Base-by-base conservation (phyloP, 2,329 filamentous ascomycete genomes). In the Thielaviopsis euricoi region DNA sequence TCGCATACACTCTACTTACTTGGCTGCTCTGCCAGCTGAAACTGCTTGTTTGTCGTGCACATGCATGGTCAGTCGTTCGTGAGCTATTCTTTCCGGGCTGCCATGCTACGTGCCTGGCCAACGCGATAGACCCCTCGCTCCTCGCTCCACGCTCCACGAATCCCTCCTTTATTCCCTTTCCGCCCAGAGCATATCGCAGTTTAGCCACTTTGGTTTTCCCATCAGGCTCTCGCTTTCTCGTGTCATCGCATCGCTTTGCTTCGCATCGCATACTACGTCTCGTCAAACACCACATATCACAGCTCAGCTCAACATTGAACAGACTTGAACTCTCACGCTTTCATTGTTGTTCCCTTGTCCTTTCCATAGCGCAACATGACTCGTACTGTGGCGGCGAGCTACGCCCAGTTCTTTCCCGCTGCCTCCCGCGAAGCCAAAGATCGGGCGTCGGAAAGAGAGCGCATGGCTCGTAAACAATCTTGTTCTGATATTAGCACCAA, bases 351-450 rank as follows among this genome's bases (percentile, higher is more conserved):
- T 19, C 53, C 21, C 22, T 25, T 40, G 48, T 40, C 29, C 25
- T n/a, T 26, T 51, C 12, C 19, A 56, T 43, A 66, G 65, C 65
- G 72, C 76, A 83, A 74, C 74, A 87, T 87, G 85, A 87, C 87
- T 82, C 87, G 86, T 76, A 81, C 84, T 67, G 77, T 79, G 62
- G 76, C 76, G 71, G 84, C 85, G 75, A 83, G 84, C 74, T 90
- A 89, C 78, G 86, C 85, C 73, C 83, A 89, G 74, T 93, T 89
- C 78, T 90, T 89, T 72, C 86, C 86, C 65, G 82, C 85, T 69
- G 87, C 86, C 67, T 86, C 87, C 64, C 80, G 81, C 65, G 82
- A 81, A 60, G 75, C 77, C 58, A 75, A 75, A 69, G 76, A 80
- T 67, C 76, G 75, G 66, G 76, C 78, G 63, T 76, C 76, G 68